Base-by-base conservation (phyloP, 805 yeast species). In the Candida nemodendra region DNA sequence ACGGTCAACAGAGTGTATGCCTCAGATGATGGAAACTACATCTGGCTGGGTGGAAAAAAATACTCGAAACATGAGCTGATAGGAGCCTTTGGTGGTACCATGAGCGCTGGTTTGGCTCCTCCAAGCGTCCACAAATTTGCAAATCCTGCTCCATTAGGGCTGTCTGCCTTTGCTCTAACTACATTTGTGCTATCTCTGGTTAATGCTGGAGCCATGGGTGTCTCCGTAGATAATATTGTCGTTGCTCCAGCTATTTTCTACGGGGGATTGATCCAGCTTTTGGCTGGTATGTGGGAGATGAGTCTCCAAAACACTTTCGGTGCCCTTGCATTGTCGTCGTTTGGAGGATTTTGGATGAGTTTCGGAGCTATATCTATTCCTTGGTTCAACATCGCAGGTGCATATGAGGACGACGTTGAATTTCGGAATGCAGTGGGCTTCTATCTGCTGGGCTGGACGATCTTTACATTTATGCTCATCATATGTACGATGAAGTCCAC, bases 41-140 rank as follows among this genome's bases (percentile, higher is more conserved):
- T 87, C 39, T 77, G 69, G 45, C 75, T 87, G 47, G 96, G 95
- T 4, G 72, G 79, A 51, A 79, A 82, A 45, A 80, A 75, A 59
- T 87, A 82, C 44, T 68, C 77, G 38, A 76, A 72, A 50, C 59
- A 69, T 36, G 90, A 84, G 34, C 67, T 84, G 39, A 63, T 68
- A 36, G 62, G 62, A 18, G 91, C 91, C 2, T 84, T 84, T 47
- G 96, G 95, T 61, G 96, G 96, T 80, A 72, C 84, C 14, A 65
- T 84, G 57, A 79, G 80, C 48, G 87, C 93, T 17, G 91, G 87
- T 69, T 32, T 68, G 39, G 60, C 76, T 19, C 70, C 74, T n/a
- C 72, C 77, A 4, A 73, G 91, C 12, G 56, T 65, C 7, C 79
- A 81, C 50, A 71, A 71, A 44, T 69, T 74, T 64, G 90, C 82